Evolutionary conservation across 192 early-diverging fungal species (phyloP), one percentile per base, ranked within the genome.

Genomic region (Entomortierella parvispora): DNA sequence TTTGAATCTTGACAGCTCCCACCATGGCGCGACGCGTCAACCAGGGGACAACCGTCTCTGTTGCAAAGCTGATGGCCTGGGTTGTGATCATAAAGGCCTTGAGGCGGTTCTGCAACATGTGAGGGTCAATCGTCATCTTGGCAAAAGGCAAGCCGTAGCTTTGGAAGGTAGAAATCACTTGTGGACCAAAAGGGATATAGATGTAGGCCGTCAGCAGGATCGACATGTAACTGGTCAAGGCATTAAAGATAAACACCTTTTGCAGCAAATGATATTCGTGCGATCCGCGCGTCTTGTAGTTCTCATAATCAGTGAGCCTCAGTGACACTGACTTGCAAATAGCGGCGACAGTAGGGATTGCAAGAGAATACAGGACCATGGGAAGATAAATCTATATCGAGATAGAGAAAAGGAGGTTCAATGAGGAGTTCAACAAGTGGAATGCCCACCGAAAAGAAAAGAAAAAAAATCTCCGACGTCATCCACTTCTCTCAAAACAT

Each of bases 181-280:
- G 59, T 37, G 91, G 87, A 34, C 89, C 90, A 61, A 93, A 87
- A 1, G 96, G 96, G 72, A 98, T 94, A 79, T 94, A 93, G 29
- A 95, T 67, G 86, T 92, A 94, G 6, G 91, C 93, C n/a, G 90
- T 91, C 79, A 97, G 81, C 48, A 96, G 90, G 67, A 97, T 84
- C 12, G 94, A 91, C 17, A 96, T 83, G 77, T 94, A 93, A 52
- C 90, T 87, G 22, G 92, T 86, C 42, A 98, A 81, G 58, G 92
- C 94, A 44, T 91, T 92, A 64, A 95, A 90, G 46, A 95, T 86
- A 76, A 96, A 98, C 26, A 96, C 87, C 80, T 96, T 96, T 65
- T 91, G 86, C 8, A 94, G 87, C 31, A 89, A 82, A 53, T 89
- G 86, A 56, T 87, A 85, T 46, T 90, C 90, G 65, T 93, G 86